phyloP scores from a whole-genome alignment of 495 filamentous ascomycete genomes.

The Podospora bellae-mahoneyi region DNA sequence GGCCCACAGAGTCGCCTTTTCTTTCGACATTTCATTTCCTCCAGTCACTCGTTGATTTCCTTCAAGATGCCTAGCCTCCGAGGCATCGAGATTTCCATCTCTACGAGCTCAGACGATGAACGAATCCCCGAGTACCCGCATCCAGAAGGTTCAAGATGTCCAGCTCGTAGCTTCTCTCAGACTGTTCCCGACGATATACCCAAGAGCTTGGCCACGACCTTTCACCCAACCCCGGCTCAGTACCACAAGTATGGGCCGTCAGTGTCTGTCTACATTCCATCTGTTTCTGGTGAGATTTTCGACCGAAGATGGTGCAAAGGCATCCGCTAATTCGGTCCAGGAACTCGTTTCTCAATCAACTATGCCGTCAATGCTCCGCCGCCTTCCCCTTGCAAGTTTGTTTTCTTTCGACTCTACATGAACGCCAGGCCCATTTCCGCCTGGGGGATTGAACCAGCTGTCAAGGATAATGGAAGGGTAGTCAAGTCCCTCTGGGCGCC shows the following conservation, averaged over 20 bases:
- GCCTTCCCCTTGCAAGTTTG: constrained; percentile 32
- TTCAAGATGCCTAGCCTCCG: constrained; percentile 46
- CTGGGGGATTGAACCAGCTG: constrained; percentile 45
- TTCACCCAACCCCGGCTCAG: constrained; percentile 11
- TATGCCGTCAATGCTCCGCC: constrained; percentile 37
- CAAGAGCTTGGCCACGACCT: constrained; percentile 23
- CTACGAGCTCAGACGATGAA: constrained; percentile 30
- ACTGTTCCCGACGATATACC: not conserved
- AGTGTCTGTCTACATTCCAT: constrained; percentile 50
- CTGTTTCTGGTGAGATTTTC: constrained; percentile 40
- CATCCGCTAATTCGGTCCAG: constrained; percentile 26
- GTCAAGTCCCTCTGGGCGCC: constrained; percentile 46
- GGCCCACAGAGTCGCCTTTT: not conserved
- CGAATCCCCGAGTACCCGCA: constrained; percentile 49
- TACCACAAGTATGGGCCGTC: constrained; percentile 38
- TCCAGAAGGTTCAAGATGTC: constrained; percentile 46
- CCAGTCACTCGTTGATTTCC: not conserved
- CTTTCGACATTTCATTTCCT: not conserved
- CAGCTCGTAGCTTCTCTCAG: not conserved
- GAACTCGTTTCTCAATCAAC: constrained; percentile 44
- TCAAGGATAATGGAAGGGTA: constrained; percentile 34
- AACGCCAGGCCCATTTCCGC: constrained; percentile 45
- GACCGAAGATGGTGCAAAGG: no score
- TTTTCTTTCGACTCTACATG: constrained; percentile 52
- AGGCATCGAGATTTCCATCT: constrained; percentile 44